Evolutionary conservation across 768 basidiomycete genomes (phyloP).

Genomic region (Tulasnella sp.): DNA sequence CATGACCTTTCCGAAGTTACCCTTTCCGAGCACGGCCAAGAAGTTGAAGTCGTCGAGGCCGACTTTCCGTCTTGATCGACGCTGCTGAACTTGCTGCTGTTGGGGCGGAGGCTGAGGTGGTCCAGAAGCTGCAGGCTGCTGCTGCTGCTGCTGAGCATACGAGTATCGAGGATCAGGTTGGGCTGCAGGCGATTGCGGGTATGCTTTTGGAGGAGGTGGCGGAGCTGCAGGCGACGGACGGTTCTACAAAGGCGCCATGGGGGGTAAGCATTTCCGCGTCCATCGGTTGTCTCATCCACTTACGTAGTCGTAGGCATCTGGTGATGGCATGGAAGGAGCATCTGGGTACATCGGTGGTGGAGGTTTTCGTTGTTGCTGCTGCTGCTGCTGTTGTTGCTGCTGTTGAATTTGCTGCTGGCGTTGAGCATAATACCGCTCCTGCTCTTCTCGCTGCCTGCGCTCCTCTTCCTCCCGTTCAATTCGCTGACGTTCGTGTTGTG

Average conservation of each 20-base stretch:
- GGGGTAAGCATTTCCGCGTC: not conserved
- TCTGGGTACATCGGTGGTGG: conserved; percentile 32
- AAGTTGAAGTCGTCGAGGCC: conserved; percentile 99
- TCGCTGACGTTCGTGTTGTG: conserved; percentile 19
- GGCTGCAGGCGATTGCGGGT: conserved; percentile 39
- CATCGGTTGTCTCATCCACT: not conserved
- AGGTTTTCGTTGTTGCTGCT: conserved; percentile 41
- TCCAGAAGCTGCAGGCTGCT: conserved; percentile 29
- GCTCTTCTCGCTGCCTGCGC: conserved; percentile 28
- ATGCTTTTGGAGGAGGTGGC: conserved; percentile 32
- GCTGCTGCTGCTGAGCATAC: conserved; percentile 32
- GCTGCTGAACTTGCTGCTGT: conserved; percentile 43
- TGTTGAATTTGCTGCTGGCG: conserved; percentile 32
- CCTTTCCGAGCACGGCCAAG: conserved; percentile 96
- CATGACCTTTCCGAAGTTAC: conserved; percentile 99
- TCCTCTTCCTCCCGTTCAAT: conserved; percentile 22
- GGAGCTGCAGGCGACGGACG: conserved; percentile 34
- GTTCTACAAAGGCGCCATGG: not conserved
- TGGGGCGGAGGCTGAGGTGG: conserved; percentile 41
- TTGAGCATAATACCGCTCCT: conserved; percentile 27
- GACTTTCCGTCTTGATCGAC: conserved; percentile 66
- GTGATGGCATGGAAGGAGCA: conserved; percentile 23
- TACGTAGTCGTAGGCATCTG: conserved; percentile 27
- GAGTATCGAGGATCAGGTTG: conserved; percentile 39
- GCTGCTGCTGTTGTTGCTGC: conserved; percentile 38